These are phyloP conservation scores for Mycena venus DNA, from an alignment of 768 basidiomycete genomes.

Conservation along the genomic window DNA sequence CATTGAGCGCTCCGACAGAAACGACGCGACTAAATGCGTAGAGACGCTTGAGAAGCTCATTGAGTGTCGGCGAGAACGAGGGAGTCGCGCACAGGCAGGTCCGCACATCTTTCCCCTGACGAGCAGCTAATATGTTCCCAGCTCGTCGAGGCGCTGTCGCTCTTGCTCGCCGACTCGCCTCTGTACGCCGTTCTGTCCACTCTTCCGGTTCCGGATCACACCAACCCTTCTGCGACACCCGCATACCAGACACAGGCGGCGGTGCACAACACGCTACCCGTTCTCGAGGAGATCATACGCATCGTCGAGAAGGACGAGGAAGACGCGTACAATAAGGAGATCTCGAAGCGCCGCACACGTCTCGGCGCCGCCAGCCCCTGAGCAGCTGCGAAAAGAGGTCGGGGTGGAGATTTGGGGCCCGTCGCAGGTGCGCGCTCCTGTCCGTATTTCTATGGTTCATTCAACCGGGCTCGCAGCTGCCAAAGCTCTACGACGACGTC, in stretches of 20 bases:
- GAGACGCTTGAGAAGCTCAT: slow-evolving; percentile 86
- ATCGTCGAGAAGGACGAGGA: slow-evolving; percentile 77
- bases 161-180: slow-evolving; percentile 82
- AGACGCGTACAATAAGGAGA: slow-evolving; percentile 69
- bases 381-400: slow-evolving; percentile 73
- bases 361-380: slow-evolving; percentile 75
- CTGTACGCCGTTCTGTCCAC: slow-evolving; percentile 71
- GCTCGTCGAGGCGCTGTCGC: slow-evolving; percentile 75
- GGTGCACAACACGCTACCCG: slow-evolving; percentile 76
- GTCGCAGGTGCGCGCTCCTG: slow-evolving; percentile 64
- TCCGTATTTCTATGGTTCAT: neutral
- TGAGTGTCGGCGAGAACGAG: slow-evolving; percentile 69
- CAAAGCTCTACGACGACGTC: slow-evolving; percentile 81
- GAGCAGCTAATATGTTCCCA: slow-evolving; percentile 44
- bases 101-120: slow-evolving; percentile 19
- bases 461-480: slow-evolving; percentile 63
- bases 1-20: slow-evolving; percentile 54
- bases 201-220: slow-evolving; percentile 83
- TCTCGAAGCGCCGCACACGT: slow-evolving; percentile 83
- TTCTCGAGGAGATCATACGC: slow-evolving; percentile 78
- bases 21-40: slow-evolving; percentile 84
- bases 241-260: slow-evolving; percentile 70
- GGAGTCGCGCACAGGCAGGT: slow-evolving; percentile 70
- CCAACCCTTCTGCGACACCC: slow-evolving; percentile 75
- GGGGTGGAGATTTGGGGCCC: slow-evolving; percentile 71